phyloP scores from a whole-genome alignment of 139 green algal genomes.

The Limnomonas spitsbergensis region DNA sequence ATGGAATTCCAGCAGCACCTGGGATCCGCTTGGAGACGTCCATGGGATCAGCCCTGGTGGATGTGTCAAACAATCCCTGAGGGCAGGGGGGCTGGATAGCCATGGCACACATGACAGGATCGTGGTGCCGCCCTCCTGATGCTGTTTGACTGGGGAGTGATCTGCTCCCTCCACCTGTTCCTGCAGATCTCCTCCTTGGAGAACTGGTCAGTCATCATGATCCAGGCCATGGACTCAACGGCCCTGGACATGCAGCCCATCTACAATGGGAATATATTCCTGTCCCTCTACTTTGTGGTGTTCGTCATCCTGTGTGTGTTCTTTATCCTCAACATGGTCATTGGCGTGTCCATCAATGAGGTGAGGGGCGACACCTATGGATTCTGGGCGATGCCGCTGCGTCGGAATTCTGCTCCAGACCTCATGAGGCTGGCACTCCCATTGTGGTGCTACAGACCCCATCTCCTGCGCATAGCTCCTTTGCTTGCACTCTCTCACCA shows the following conservation, averaged over 20 bases:
- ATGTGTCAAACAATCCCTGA: too few species aligned
- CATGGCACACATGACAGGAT: too few species aligned
- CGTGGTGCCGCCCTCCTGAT: background rate
- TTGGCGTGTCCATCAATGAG: slow-evolving; percentile 15
- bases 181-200: slow-evolving; percentile 22
- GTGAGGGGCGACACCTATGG: background rate
- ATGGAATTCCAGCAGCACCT: too few species aligned
- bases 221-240: slow-evolving; percentile 47
- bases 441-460: too few species aligned
- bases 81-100: too few species aligned
- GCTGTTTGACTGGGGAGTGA: too few species aligned
- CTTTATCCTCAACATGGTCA: slow-evolving; percentile 36
- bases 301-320: slow-evolving; percentile 54
- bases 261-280: slow-evolving; percentile 33
- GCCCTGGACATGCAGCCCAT: slow-evolving; percentile 51
- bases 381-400: background rate
- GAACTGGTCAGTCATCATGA: slow-evolving; percentile 59
- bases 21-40: too few species aligned
- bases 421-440: too few species aligned
- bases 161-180: background rate
- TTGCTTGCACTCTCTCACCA: too few species aligned
- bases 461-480: too few species aligned
- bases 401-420: too few species aligned
- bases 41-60: too few species aligned
- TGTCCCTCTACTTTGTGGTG: slow-evolving; percentile 61